Base-by-base conservation (phyloP, 2,329 filamentous ascomycete species). In the Arthrobotrys megalospora region DNA sequence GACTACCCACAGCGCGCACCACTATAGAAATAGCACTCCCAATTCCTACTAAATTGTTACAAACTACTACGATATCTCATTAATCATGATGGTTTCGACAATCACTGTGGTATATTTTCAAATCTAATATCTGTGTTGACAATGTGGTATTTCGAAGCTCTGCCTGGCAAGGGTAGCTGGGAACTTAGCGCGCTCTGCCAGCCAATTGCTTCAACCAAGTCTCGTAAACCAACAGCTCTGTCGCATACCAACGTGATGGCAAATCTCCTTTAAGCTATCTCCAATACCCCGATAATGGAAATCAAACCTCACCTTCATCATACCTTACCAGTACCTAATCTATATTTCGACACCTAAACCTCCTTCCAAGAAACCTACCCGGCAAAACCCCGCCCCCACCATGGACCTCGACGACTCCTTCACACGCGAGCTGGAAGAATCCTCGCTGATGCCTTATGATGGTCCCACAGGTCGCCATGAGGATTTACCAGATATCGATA, bases 341-440 rank as follows among this genome's bases (percentile, higher is more conserved):
- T n/a, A 38, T n/a, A 41, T 12, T 41, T 14, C 52, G n/a, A 63
- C 19, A 63, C 36, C 8, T 63, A 34, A 36, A 55, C 14, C 12
- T 7, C n/a, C 24, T 14, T 24, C 28, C 24, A n/a, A 24, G 8
- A 36, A 36, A n/a, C 14, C n/a, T n/a, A 50, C 45, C 19, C 7
- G 58, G 45, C 14, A 28, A 38, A 53, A 28, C 47, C 53, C 28
- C 38, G 28, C 34, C 60, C 66, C 55, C 16, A 63, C 66, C 38
- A 77, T 77, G 73, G 73, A 77, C 19, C 19, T 43, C 47, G 72
- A 77, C 66, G 73, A 77, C 60, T 77, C 73, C 11, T 77, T 77
- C 50, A 77, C 73, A 24, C 73, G 73, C 60, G 73, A 77, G 28
- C 66, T 77, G 60, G 73, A 77, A 48, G 65, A 77, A 16, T 77